phyloP scores from a whole-genome alignment of 2,329 filamentous ascomycete genomes.

The Epichloe aotearoae region DNA sequence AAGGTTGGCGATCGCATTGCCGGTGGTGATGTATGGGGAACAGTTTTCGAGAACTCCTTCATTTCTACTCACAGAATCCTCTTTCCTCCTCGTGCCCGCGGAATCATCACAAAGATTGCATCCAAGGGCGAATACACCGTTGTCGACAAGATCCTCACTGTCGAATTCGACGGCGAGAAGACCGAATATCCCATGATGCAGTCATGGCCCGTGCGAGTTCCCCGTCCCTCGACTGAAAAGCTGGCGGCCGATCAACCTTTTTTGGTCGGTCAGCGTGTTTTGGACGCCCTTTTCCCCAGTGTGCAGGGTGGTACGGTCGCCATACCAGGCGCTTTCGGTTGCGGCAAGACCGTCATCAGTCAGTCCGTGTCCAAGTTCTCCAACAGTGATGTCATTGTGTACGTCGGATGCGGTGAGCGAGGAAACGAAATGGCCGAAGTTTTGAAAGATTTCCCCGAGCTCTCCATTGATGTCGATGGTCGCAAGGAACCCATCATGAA shows the following conservation, averaged over 20 bases:
- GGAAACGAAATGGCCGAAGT: slow-evolving; percentile 99
- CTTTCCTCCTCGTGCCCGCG: slow-evolving; percentile 75
- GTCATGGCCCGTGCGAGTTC: slow-evolving; percentile 93
- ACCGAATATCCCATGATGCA: slow-evolving; percentile 97
- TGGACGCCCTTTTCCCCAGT: slow-evolving; percentile 91
- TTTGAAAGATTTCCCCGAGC: slow-evolving; percentile 98
- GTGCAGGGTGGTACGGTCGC: slow-evolving; percentile 96
- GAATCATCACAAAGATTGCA: slow-evolving; percentile 84
- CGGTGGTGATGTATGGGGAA: slow-evolving; percentile 91
- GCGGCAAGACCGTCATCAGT: slow-evolving; percentile 97
- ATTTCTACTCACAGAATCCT: slow-evolving; percentile 88
- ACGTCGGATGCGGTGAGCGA: slow-evolving; percentile 83
- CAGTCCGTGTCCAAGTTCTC: slow-evolving; percentile 99
- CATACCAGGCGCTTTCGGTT: slow-evolving; percentile 96
- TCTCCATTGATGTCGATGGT: slow-evolving; percentile 86
- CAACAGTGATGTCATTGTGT: slow-evolving; percentile 97
- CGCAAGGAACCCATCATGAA: slow-evolving; percentile 99
- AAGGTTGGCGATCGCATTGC: slow-evolving; percentile 97
- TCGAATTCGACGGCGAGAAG: slow-evolving; percentile 96
- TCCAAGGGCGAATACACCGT: slow-evolving; percentile 88
- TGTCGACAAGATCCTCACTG: slow-evolving; percentile 81
- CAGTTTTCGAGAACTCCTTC: slow-evolving; percentile 91
- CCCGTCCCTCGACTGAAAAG: slow-evolving; percentile 85
- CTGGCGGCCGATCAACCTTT: slow-evolving; percentile 80
- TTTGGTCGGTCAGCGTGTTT: slow-evolving; percentile 89